Percentiles rank a stretch among this genome's conserved stretches.
These are phyloP conservation scores for Alnus rubra DNA, from an alignment of 306 rosid species.

Conservation along the genomic window DNA sequence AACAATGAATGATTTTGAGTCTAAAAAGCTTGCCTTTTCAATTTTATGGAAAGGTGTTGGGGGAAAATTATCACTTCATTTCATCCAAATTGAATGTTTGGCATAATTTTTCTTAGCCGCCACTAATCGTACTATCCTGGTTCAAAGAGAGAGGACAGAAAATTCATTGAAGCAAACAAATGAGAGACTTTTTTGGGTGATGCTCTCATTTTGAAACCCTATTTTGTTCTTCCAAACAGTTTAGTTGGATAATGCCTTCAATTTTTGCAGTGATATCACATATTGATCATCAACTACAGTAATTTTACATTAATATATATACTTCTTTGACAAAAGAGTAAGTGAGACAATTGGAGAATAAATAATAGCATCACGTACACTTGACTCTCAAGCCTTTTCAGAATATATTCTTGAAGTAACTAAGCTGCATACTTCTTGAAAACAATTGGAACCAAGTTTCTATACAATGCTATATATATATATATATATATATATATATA, in stretches of 20 bases:
- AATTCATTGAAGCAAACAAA: constrained; percentile 70
- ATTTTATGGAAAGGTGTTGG: no score
- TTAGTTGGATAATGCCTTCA: constrained; percentile 22
- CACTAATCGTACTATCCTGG: no score
- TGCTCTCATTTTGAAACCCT: not conserved
- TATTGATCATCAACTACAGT: constrained; percentile 18
- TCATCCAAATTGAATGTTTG: not conserved
- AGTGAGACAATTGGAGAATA: constrained; percentile 16
- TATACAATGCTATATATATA: no score
- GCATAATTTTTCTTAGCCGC: not conserved
- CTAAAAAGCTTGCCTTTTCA: no score
- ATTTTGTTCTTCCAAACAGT: not conserved
- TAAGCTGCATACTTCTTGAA: no score
- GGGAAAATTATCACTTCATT: no score
- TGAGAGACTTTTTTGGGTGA: constrained; percentile 15
- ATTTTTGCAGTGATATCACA: constrained; percentile 20
- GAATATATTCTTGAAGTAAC: no score
- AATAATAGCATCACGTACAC: no score
- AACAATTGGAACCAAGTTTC: no score
- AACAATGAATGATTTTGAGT: constrained; percentile 1
- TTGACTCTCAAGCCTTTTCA: no score
- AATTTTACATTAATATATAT: constrained; percentile 2
- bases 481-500: no score
- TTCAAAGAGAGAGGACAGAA: constrained; percentile 55
- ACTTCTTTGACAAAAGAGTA: not conserved